Conservation (phyloP, 768 basidiomycete genomes). For the Galerina marginata region DNA sequence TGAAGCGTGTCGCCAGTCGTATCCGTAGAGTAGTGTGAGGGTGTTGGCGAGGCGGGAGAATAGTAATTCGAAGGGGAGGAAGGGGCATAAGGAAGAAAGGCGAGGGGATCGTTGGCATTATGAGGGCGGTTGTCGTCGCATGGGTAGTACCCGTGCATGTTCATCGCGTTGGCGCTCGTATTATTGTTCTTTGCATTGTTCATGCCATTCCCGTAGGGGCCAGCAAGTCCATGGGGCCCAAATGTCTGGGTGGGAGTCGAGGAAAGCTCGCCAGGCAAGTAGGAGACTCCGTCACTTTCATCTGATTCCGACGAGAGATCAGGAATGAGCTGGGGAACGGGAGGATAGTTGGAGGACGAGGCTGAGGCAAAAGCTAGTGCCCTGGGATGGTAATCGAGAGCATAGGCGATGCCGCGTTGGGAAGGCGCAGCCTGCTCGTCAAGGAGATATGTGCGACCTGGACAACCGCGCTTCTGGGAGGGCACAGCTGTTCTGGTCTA, state of each 20-base stretch:
- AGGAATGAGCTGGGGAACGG: conserved; percentile 58
- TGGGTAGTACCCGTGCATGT: conserved; percentile 22
- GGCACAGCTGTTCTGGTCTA: conserved; percentile 72
- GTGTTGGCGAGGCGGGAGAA: conserved; percentile 2
- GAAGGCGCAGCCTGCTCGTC: conserved; percentile 38
- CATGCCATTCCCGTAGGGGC: conserved; percentile 17
- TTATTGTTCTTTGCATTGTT: conserved; percentile 14
- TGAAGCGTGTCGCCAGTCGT: conserved; percentile 15
- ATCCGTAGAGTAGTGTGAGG: conserved; percentile 9
- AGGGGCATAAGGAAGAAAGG: conserved; percentile 45
- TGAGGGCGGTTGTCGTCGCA: neutral
- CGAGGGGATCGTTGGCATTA: conserved; percentile 25
- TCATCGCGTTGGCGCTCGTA: conserved; percentile 11
- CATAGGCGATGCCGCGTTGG: conserved; percentile 25
- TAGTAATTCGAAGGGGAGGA: conserved; percentile 21
- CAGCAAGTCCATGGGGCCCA: conserved; percentile 34
- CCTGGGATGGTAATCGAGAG: conserved; percentile 53
- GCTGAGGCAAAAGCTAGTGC: conserved; percentile 33
- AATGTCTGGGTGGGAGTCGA: conserved; percentile 2
- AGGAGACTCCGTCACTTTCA: conserved; percentile 61
- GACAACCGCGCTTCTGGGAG: conserved; percentile 82
- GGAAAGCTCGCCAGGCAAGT: conserved; percentile 31
- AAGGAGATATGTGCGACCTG: conserved; percentile 69
- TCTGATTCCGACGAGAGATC: conserved; percentile 70
- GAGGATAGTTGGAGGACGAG: conserved; percentile 22